Evolutionary conservation across 2,329 filamentous ascomycete genomes (phyloP).

Genomic region (Phoma sp.): DNA sequence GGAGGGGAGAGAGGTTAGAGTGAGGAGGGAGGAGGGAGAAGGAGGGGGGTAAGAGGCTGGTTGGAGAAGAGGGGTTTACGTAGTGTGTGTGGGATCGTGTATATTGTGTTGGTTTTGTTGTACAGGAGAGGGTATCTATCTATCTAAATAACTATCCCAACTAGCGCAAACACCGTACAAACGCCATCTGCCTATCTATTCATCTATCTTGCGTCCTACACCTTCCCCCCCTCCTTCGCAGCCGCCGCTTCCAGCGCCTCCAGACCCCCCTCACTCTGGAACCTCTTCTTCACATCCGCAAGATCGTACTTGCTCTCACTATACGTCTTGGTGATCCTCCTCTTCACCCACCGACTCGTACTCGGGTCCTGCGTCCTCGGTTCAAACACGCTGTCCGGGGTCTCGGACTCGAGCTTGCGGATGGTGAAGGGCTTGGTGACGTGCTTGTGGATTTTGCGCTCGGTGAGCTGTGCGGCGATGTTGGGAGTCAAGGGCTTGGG

Average conservation of each 20-base stretch:
- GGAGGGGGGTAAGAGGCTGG: too few species aligned
- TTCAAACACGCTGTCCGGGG: neutral
- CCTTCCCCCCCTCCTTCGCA: neutral
- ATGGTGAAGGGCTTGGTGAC: neutral
- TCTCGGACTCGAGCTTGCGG: neutral
- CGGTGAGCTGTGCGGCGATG: neutral
- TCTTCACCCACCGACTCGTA: neutral
- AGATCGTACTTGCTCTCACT: neutral
- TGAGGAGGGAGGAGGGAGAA: too few species aligned
- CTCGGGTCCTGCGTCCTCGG: neutral
- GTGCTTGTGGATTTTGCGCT: constrained; percentile 12
- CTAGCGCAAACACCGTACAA: too few species aligned
- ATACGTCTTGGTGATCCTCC: neutral
- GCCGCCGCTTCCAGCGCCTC: neutral
- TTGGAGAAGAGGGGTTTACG: too few species aligned
- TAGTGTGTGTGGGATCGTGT: too few species aligned
- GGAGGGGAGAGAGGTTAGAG: too few species aligned
- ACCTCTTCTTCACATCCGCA: neutral
- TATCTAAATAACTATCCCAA: too few species aligned
- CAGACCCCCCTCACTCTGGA: neutral
- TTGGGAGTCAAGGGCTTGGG: neutral
- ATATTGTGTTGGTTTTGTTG: too few species aligned
- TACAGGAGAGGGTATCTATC: too few species aligned
- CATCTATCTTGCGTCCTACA: neutral
- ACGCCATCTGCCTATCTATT: too few species aligned